Conservation (phyloP, 371 early-diverging fungal genomes). For the Apophysomyces variabilis region DNA sequence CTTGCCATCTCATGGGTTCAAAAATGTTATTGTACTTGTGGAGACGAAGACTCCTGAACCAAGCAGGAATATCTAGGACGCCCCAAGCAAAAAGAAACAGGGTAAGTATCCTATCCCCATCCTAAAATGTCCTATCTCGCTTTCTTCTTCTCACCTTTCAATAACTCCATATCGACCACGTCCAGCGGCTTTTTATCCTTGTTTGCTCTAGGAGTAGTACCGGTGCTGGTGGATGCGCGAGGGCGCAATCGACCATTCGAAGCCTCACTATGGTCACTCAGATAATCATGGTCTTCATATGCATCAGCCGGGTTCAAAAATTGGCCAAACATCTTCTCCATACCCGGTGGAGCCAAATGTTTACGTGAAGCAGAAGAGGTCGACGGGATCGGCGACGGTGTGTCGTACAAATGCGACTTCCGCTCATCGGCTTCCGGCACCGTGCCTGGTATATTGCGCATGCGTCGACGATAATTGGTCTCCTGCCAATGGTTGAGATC, state of each 20-base stretch:
- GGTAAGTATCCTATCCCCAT: neutral
- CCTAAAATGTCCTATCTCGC: neutral
- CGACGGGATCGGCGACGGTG: conserved; percentile 25
- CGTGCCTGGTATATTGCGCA: conserved; percentile 47
- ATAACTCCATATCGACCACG: conserved; percentile 70
- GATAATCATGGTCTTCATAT: conserved; percentile 42
- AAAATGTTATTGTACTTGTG: conserved; percentile 94
- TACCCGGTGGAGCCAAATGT: conserved; percentile 29
- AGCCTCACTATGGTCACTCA: conserved; percentile 57
- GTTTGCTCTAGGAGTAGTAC: conserved; percentile 23
- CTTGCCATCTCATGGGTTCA: conserved; percentile 86
- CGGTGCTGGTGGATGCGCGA: conserved; percentile 33
- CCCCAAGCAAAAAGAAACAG: neutral
- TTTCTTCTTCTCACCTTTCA: conserved; percentile 58
- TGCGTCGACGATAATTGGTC: conserved; percentile 16
- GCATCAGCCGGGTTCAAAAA: conserved; percentile 35
- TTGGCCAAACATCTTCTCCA: conserved; percentile 36
- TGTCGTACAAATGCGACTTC: conserved; percentile 19
- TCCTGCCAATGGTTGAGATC: conserved; percentile 37
- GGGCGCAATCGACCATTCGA: conserved; percentile 21
- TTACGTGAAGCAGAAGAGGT: conserved; percentile 26
- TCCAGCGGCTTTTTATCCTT: conserved; percentile 80
- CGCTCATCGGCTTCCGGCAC: conserved; percentile 53
- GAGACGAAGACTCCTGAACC: conserved; percentile 87
- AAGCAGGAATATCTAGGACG: conserved; percentile 81